Base-by-base conservation (phyloP, 768 basidiomycete species). In the Gyrodon lividus region DNA sequence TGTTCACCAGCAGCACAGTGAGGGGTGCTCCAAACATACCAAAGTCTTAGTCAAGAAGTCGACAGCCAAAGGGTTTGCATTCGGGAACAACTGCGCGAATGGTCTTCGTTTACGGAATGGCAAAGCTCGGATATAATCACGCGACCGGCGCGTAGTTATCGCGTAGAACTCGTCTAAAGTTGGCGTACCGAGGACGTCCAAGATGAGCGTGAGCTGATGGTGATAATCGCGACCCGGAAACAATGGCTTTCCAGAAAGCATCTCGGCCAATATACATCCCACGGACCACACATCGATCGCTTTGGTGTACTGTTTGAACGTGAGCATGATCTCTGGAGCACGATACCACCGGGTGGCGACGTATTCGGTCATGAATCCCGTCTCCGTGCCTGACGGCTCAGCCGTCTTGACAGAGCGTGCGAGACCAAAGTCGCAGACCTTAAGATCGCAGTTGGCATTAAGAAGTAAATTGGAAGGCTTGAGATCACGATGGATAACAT, bases 281-380 rank as follows among this genome's bases (percentile, higher is more conserved):
- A 91, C 87, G 9, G 87, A 89, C 89, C 89, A 92, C 17, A 92
- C 79, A 59, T 92, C 89, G 56, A 92, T 90, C n/a, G 89, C 89
- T 74, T 94, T 94, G 46, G 95, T 96, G 73, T 99, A 99, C 68
- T 97, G 89, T 68, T 97, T 96, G 79, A 98, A 98, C 9, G 94
- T 97, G 46, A 99, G 79, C 97, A 99, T 99, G 74, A 99, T 95
- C 69, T 99, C 97, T 0, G 97, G 97, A 0, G 97, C 97, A 33
- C 97, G 85, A 66, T 98, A 99, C 97, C 97, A 99, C 60, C 97
- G 79, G 22, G 97, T 98, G 2, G 97, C 96, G 43, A 99, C 97
- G 64, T 95, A 96, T 83, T 93, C 91, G 2, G 92, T 96, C 92
- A 95, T 93, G 74, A 93, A 94, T 5, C 86, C 86, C 6, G 80